These are phyloP conservation scores for Powellomyces hirtus DNA, from an alignment of 192 early-diverging fungal species.

Conservation along the genomic window DNA sequence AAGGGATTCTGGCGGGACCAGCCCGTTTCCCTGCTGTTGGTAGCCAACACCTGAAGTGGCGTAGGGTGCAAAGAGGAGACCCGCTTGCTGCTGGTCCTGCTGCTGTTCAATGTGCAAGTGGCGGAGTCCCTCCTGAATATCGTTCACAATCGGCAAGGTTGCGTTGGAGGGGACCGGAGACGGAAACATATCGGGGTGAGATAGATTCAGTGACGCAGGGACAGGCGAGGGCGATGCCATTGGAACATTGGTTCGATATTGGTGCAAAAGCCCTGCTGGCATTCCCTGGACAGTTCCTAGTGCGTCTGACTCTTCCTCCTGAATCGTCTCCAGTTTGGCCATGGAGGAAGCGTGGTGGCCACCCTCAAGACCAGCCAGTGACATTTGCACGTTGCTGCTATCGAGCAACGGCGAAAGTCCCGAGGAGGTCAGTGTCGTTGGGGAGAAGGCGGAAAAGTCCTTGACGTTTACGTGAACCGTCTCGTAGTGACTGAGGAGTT, in stretches of 20 bases:
- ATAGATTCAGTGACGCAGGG: not conserved
- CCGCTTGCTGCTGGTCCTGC: not conserved
- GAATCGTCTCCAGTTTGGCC: constrained; percentile 5
- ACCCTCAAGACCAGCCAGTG: not conserved
- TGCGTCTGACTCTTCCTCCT: constrained; percentile 9
- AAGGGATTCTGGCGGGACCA: not conserved
- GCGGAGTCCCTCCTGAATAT: constrained; percentile 22
- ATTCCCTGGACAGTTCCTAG: no score
- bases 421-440: no score
- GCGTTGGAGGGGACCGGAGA: constrained; percentile 13
- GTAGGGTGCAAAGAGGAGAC: no score
- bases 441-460: not conserved
- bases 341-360: not conserved
- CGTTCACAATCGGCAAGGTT: not conserved
- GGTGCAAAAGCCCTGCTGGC: no score
- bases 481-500: constrained; percentile 28
- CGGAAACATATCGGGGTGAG: not conserved
- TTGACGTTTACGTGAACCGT: constrained; percentile 22
- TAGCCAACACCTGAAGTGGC: no score
- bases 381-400: not conserved
- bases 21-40: no score
- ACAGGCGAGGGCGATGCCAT: not conserved
- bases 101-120: constrained; percentile 15
- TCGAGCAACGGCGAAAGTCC: not conserved
- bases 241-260: not conserved